These are phyloP conservation scores for Berkeleyomyces basicola DNA, from an alignment of 2,329 filamentous ascomycete genomes.

Conservation along the genomic window DNA sequence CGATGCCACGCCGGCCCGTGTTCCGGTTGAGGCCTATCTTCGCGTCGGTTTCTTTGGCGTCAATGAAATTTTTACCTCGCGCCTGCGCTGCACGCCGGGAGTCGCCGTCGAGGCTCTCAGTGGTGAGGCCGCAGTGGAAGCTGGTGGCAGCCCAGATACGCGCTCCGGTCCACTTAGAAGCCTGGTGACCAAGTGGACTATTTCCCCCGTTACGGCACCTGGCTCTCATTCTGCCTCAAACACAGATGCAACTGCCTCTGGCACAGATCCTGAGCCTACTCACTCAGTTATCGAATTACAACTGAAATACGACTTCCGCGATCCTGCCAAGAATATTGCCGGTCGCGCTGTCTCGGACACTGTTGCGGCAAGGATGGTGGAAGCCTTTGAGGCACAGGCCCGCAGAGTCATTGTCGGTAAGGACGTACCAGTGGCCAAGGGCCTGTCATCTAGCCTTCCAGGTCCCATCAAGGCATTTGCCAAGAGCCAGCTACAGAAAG, in stretches of 20 bases:
- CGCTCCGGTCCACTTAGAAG: conserved; percentile 44
- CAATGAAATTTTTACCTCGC: conserved; percentile 67
- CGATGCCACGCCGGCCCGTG: conserved; percentile 24
- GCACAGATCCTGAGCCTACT: conserved; percentile 13
- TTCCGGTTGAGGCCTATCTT: conserved; percentile 62
- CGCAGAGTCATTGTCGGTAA: conserved; percentile 32
- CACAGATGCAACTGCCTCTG: conserved; percentile 17
- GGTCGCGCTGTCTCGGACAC: conserved; percentile 69
- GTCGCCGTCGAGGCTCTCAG: conserved; percentile 62
- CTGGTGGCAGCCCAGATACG: conserved; percentile 18
- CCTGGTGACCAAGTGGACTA: conserved; percentile 53
- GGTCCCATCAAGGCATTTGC: conserved; percentile 13
- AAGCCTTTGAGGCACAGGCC: conserved; percentile 78
- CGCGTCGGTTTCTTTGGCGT: conserved; percentile 74
- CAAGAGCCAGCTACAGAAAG: conserved; percentile 13
- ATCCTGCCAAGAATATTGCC: conserved; percentile 71
- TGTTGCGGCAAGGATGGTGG: conserved; percentile 76
- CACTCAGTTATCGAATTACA: conserved; percentile 56
- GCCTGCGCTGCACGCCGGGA: conserved; percentile 60
- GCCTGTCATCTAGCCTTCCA: conserved; percentile 1
- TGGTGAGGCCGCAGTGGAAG: conserved; percentile 33
- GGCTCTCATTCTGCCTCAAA: conserved; percentile 20
- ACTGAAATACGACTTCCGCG: conserved; percentile 72
- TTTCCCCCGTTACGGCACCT: conserved; percentile 27
- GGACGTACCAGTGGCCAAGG: conserved; percentile 4